phyloP scores from a whole-genome alignment of 2,329 filamentous ascomycete species.

The Curvularia verruculosa region DNA sequence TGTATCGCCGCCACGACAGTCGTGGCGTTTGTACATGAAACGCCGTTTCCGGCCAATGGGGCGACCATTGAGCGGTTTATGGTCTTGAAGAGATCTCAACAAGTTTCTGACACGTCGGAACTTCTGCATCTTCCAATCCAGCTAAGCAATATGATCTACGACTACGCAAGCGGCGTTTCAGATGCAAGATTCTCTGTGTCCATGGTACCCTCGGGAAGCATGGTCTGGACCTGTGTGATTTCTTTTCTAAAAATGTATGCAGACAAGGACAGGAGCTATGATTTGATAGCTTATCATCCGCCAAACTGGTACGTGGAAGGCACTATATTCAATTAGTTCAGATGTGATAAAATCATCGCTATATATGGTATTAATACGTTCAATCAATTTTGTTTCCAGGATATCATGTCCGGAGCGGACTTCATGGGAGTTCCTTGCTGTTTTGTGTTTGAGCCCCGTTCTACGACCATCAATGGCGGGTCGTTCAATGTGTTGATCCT shows the following conservation, averaged over 20 bases:
- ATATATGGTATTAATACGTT: background rate
- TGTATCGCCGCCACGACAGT: constrained; percentile 1
- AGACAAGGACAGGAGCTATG: background rate
- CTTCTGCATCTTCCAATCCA: background rate
- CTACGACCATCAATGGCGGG: background rate
- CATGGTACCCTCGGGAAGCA: background rate
- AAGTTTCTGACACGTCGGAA: background rate
- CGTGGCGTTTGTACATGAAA: background rate
- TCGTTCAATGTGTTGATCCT: background rate
- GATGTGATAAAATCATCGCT: background rate
- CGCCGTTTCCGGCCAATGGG: background rate
- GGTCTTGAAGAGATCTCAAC: background rate
- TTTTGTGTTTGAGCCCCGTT: background rate
- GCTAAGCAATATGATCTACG: background rate
- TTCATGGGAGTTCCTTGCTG: background rate
- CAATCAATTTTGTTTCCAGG: background rate
- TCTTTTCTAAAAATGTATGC: background rate
- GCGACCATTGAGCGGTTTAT: background rate
- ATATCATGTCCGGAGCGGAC: background rate
- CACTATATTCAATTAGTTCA: background rate
- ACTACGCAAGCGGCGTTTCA: background rate
- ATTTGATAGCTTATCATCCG: background rate
- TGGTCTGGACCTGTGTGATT: background rate
- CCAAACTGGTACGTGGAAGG: background rate
- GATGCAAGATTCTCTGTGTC: background rate